Base-by-base conservation (phyloP, 1,284 basidiomycete species). In the Malassezia restricta region DNA sequence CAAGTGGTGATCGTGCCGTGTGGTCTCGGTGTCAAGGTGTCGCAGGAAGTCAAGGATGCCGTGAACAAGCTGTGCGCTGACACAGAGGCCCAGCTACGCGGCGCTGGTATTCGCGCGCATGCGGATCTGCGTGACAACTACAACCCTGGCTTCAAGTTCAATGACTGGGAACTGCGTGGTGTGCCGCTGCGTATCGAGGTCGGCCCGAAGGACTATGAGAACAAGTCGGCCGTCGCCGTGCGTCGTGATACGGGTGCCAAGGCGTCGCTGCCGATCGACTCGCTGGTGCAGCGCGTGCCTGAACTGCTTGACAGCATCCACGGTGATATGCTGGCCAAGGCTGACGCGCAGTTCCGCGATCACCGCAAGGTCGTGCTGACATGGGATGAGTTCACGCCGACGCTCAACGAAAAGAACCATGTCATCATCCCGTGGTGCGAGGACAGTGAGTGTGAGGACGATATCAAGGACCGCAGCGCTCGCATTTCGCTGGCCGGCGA, bases 61-160 rank as follows among this genome's bases (percentile, higher is more conserved):
- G 86, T 98, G 74, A 85, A 86, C 73, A 80, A 82, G 59, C 86
- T 85, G 20, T 67, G 75, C 57, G 51, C 78, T 78, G 71, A 79
- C 77, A 51, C 77, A 88, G 65, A 80, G 80, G 74, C 59, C 47
- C 49, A 68, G 42, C 63, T 73, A 20, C 47, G 43, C 5, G 82
- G 81, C 62, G 80, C 78, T 8, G 90, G 83, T 43, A 76, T 98
- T 60, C 81, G 85, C 58, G 87, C 87, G 41, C 88, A 85, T 76
- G 87, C 87, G 1, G 94, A 99, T 76, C 77, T 91, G 61, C 79
- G 92, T 50, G 92, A 96, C 15, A 88, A 86, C 27, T 94, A 98
- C 77, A 96, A 89, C 43, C 92, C 92, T 12, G 92, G 92, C 40
- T 98, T 85, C 79, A 99, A 98, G 78, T 99, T 95, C 78, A 95